Conservation (phyloP, 495 filamentous ascomycete genomes). For the Neurospora discreta region DNA sequence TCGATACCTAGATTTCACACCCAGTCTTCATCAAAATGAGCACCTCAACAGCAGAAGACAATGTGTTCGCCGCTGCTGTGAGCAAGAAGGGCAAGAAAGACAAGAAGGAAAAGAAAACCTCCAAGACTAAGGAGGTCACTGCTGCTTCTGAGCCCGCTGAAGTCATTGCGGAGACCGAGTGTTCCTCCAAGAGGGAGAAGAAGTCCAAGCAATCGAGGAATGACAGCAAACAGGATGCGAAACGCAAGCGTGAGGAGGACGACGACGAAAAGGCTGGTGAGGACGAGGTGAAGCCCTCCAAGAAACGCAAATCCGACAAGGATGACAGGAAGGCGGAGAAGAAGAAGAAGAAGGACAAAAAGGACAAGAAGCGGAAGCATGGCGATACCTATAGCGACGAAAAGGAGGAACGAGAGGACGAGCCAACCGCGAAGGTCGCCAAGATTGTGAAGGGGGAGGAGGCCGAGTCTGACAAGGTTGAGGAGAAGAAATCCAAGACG, state of each 20-base stretch:
- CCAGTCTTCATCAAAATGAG: not conserved
- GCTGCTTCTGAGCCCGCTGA: not conserved
- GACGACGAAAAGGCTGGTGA: not conserved
- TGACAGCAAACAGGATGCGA: constrained; percentile 10
- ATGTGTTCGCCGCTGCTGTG: not conserved
- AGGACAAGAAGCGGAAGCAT: constrained; percentile 1
- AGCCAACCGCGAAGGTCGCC: not conserved
- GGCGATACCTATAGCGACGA: constrained; percentile 5
- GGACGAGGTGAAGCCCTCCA: not conserved
- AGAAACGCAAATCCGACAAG: constrained; percentile 2
- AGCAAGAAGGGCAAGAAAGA: not conserved
- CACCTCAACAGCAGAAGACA: not conserved
- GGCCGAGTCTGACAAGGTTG: not conserved
- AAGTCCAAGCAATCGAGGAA: constrained; percentile 11
- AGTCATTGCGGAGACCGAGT: not conserved
- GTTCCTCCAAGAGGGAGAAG: constrained; percentile 18
- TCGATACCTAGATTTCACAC: not conserved
- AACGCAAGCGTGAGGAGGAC: constrained; percentile 1
- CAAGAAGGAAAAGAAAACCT: not conserved
- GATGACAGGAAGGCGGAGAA: not conserved
- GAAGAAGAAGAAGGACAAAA: constrained; percentile 1
- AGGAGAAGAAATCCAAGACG: constrained; percentile 3
- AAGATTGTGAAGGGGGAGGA: constrained; percentile 2
- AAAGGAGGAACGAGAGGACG: not conserved
- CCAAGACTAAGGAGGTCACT: constrained; percentile 4